phyloP scores from a whole-genome alignment of 345 rosid species.

The Hypericum androsaemum region DNA sequence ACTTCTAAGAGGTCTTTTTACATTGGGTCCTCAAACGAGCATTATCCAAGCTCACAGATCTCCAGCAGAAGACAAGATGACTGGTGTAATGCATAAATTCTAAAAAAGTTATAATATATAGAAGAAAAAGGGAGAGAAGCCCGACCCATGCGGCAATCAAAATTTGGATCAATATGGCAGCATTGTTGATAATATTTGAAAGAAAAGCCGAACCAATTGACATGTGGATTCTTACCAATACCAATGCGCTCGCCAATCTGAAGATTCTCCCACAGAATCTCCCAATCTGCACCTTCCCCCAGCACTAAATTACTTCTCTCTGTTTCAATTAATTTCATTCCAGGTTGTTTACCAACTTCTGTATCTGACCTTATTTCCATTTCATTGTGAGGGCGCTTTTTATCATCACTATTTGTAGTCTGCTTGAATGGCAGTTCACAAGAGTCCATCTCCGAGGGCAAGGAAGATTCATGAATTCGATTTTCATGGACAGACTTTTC shows the following conservation, averaged over 20 bases:
- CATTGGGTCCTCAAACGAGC: too few species aligned
- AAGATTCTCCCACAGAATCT: constrained; percentile 93
- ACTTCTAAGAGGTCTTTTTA: too few species aligned
- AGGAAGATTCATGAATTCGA: constrained; percentile 18
- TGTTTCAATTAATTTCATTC: constrained; percentile 22
- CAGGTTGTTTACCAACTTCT: constrained; percentile 28
- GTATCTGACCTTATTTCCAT: constrained; percentile 3
- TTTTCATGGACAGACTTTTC: constrained; percentile 10
- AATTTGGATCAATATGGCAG: too few species aligned
- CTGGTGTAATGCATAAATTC: too few species aligned
- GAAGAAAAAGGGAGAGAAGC: too few species aligned
- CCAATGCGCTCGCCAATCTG: constrained; percentile 98
- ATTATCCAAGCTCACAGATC: too few species aligned
- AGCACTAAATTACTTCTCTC: constrained; percentile 43
- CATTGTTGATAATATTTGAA: too few species aligned
- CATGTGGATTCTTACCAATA: constrained; percentile 43
- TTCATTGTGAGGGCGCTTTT: constrained; percentile 4
- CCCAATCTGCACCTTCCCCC: constrained; percentile 53
- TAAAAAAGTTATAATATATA: too few species aligned
- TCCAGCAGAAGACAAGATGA: too few species aligned
- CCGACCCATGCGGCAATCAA: too few species aligned
- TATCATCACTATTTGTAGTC: constrained; percentile 18
- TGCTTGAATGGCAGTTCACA: constrained; percentile 27
- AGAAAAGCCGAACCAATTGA: background rate
- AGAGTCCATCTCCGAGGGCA: constrained; percentile 25